Base-by-base conservation (phyloP, 768 basidiomycete species). In the Russula abietina region DNA sequence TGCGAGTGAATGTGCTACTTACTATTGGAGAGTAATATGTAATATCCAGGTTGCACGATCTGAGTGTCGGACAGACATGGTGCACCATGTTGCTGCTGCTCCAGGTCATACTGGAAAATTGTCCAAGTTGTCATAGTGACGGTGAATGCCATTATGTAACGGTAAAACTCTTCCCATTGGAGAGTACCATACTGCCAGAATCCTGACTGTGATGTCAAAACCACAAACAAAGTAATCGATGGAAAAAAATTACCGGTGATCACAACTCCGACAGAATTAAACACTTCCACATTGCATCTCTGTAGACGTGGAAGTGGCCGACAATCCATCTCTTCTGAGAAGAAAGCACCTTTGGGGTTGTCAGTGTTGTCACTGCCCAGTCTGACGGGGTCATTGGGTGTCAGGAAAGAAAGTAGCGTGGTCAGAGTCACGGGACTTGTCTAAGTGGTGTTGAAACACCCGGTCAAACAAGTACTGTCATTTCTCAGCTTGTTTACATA, bases 161-260 rank as follows among this genome's bases (percentile, higher is more conserved):
- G 48, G n/a, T 49, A 55, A 30, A 55, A 61, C 19, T 55, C 60
- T 5, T 49, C 59, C 59, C 41, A 60, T 14, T 24, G 4, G 11
- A 54, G 45, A 38, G 52, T 41, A 11, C 52, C 52, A 19, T 60
- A 46, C 28, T 55, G 52, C 59, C 52, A 60, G 52, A 60, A 54
- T 24, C 59, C 59, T 54, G 43, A 51, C 49, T 16, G 26, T n/a
- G 17, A 14, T 6, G 22, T 33, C 38, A n/a, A 38, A 36, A 2
- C 1, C 19, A 7, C 16, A 26, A n/a, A 33, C 14, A 41, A n/a
- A n/a, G 22, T 38, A 6, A 38, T 10, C 10, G 24, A 36, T 3
- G 33, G 8, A 28, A n/a, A n/a, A n/a, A n/a, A n/a, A n/a, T n/a
- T n/a, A 50, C 60, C 46, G 5, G 60, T 48, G 22, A 61, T 61